Percentiles rank a stretch among this genome's conserved stretches.
phyloP scores from a whole-genome alignment of 2,329 filamentous ascomycete species.

The Fusarium phyllophilum region DNA sequence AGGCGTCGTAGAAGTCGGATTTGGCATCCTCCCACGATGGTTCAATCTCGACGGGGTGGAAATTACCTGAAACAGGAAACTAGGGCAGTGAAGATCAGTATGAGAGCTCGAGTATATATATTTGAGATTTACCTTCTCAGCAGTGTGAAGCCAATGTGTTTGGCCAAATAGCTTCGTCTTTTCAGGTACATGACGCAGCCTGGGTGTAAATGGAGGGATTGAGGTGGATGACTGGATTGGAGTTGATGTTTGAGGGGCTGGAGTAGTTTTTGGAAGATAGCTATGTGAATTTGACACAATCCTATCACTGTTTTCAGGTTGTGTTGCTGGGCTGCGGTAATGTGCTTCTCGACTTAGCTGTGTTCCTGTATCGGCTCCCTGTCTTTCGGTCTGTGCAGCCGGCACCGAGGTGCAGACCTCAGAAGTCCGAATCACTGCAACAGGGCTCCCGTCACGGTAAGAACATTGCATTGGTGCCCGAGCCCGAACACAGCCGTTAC shows the following conservation, averaged over 20 bases:
- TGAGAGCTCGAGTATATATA: too few relatives aligned
- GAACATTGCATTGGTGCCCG: slow-evolving; percentile 39
- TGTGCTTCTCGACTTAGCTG: neutral
- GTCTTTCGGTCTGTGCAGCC: neutral
- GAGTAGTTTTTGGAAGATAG: neutral
- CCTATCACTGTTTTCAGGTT: neutral
- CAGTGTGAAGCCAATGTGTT: slow-evolving; percentile 44
- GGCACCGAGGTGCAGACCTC: neutral
- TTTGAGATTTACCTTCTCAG: slow-evolving; percentile 33
- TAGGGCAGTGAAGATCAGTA: slow-evolving; percentile 11
- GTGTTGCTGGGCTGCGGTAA: slow-evolving; percentile 19
- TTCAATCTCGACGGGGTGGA: slow-evolving; percentile 41
- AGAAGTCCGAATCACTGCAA: neutral
- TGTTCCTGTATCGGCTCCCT: neutral
- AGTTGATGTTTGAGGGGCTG: neutral
- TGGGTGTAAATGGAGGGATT: slow-evolving; percentile 36
- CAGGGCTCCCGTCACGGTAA: slow-evolving; percentile 35
- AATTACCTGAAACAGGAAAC: slow-evolving; percentile 41
- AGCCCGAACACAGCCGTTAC: slow-evolving; percentile 39
- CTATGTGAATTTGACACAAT: neutral
- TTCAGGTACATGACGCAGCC: slow-evolving; percentile 41
- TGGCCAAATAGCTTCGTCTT: slow-evolving; percentile 44
- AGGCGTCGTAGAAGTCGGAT: slow-evolving; percentile 33
- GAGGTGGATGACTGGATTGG: slow-evolving; percentile 11
- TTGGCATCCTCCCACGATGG: slow-evolving; percentile 41